Evolutionary conservation across 352 stramenopile genomes (phyloP).

Genomic region (Phytophthora uliginosa): DNA sequence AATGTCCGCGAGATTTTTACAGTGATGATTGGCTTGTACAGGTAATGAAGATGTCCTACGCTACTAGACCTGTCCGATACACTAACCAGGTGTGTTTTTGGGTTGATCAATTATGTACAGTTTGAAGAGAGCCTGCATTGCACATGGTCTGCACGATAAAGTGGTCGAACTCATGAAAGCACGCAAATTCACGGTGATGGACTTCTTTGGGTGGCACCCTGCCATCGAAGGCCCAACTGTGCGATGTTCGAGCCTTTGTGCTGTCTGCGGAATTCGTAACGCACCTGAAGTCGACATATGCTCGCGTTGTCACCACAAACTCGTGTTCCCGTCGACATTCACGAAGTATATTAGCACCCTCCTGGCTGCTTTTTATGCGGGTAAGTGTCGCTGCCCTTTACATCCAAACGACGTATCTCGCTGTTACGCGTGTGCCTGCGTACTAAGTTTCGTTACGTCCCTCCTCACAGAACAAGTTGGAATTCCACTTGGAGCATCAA

Average conservation of each 20-base stretch:
- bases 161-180: conserved; percentile 63
- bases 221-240: conserved; percentile 78
- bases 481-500: conserved; percentile 72
- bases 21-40: conserved; percentile 81
- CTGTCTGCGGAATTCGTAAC: conserved; percentile 81
- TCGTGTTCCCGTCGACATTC: conserved; percentile 80
- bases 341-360: conserved; percentile 84
- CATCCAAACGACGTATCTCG: neutral
- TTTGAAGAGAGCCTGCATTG: conserved; percentile 71
- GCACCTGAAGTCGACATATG: conserved; percentile 67
- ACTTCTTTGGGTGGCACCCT: conserved; percentile 88
- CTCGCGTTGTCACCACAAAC: conserved; percentile 59
- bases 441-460: conserved; percentile 1
- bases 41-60: conserved; percentile 37
- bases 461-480: conserved; percentile 69
- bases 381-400: conserved; percentile 34
- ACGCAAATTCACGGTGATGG: conserved; percentile 75
- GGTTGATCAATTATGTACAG: conserved; percentile 25
- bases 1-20: conserved; percentile 84
- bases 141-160: conserved; percentile 64
- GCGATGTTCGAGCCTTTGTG: conserved; percentile 78
- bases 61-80: neutral
- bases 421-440: neutral
- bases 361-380: conserved; percentile 78
- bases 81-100: conserved; percentile 1